Evolutionary conservation across 2,329 filamentous ascomycete genomes (phyloP), one percentile per base, ranked within the genome.

Genomic region (Cladophialophora carrionii): DNA sequence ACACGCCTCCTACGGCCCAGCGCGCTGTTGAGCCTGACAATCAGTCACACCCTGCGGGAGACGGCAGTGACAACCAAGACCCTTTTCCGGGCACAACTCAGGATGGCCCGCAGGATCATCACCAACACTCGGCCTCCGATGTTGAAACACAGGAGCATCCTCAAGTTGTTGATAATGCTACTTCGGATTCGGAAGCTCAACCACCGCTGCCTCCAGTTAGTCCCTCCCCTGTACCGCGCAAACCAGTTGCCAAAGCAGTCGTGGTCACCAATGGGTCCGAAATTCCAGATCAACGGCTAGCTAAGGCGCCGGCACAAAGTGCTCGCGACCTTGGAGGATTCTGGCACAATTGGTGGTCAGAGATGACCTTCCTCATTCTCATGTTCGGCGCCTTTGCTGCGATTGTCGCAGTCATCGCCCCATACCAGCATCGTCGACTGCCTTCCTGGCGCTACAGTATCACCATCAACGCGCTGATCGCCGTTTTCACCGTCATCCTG

Each of bases 361-460:
- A 52, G 48, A 52, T 52, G 48, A 20, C 26, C 26, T 52, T 52
- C 22, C 22, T 52, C 48, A 26, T 52, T 20, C 48, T 52, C 48
- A 52, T 52, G 48, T 52, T 52, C 26, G 48, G 48, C 9, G 9
- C 61, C 24, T 41, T 56, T 51, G 22, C 32, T 29, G 52, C 60
- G 52, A 57, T 59, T n/a, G n/a, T 63, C 55, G 29, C 34, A 14
- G 48, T 52, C 24, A 31, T 63, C 17, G 14, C 32, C 6, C 61
- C 26, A 57, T 20, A 57, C 53, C 49, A 43, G 22, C 29, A 26
- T 29, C 53, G 53, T 9, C 61, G 31, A 20, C 54, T 63, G 3
- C 61, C 53, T 41, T 41, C 24, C 37, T 62, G 60, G 60, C 60
- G 34, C 7, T 46, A 58, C 34, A 51, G 34, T 2, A 63, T 63